A percentile compares a stretch with the other conserved stretches of the same genome.
Evolutionary conservation across 2,329 filamentous ascomycete genomes (phyloP).

Genomic region (Exophiala sp.): DNA sequence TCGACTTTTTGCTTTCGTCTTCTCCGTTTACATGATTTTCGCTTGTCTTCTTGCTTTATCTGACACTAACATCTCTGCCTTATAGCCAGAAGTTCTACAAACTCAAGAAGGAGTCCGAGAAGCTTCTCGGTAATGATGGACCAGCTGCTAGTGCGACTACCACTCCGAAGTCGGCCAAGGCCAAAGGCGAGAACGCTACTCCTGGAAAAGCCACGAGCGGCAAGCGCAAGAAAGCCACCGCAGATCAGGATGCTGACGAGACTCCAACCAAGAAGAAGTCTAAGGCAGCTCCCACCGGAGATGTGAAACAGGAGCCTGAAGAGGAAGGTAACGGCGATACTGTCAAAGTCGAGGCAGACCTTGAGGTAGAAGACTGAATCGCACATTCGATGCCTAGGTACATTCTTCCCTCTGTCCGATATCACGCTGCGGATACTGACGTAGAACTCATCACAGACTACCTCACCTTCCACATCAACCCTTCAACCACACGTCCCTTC

Average conservation of each 20-base stretch:
- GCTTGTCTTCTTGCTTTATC: not conserved
- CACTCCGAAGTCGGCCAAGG: constrained; percentile 6
- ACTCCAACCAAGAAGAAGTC: constrained; percentile 10
- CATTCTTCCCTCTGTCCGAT: too few relatives aligned
- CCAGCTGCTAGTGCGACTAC: not conserved
- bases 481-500: too few relatives aligned
- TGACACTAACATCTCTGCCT: constrained; percentile 12
- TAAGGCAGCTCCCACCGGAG: not conserved
- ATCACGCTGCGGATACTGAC: too few relatives aligned
- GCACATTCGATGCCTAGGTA: too few relatives aligned
- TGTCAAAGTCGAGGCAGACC: too few relatives aligned
- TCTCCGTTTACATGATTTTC: not conserved
- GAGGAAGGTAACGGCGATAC: not conserved
- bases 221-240: constrained; percentile 13
- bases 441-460: too few relatives aligned
- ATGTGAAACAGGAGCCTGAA: constrained; percentile 3
- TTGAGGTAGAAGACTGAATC: too few relatives aligned
- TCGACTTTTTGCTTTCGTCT: not conserved
- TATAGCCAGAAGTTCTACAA: constrained; percentile 29
- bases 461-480: too few relatives aligned
- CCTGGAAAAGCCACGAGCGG: constrained; percentile 2
- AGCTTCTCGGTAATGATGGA: constrained; percentile 13
- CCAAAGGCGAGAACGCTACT: constrained; percentile 1
- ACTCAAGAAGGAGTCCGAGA: constrained; percentile 26
- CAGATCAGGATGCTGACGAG: constrained; percentile 4